phyloP scores from a whole-genome alignment of 2,329 filamentous ascomycete species.

The Epichloe scottii region DNA sequence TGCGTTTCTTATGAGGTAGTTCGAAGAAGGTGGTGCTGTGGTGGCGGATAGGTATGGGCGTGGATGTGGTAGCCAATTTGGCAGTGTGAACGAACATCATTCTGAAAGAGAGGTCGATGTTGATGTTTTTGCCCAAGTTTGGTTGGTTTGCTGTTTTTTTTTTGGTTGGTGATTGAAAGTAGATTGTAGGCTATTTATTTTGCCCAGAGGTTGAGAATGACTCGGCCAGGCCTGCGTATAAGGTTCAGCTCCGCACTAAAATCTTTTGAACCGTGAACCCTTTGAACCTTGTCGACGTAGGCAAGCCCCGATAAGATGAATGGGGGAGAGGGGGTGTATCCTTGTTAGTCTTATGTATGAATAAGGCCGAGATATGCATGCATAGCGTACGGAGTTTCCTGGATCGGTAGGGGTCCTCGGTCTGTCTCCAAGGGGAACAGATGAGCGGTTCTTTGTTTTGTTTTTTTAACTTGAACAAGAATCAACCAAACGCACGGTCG shows the following conservation, averaged over 20 bases:
- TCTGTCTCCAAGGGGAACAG: background rate
- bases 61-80: constrained; percentile 4
- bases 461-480: background rate
- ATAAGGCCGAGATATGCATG: background rate
- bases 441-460: background rate
- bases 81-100: constrained; percentile 4
- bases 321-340: background rate
- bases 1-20: constrained; percentile 12
- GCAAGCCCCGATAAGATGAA: background rate
- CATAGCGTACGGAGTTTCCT: background rate
- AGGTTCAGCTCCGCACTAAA: background rate
- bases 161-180: background rate
- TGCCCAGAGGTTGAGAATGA: background rate
- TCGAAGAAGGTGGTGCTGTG: constrained; percentile 12
- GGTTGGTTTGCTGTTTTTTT: background rate
- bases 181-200: background rate
- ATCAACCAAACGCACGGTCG: no score
- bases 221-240: background rate
- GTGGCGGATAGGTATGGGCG: constrained; percentile 5
- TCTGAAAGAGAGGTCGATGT: background rate
- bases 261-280: no score
- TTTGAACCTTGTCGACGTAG: background rate
- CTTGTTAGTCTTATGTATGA: background rate
- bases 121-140: background rate
- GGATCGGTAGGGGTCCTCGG: background rate